Base-by-base conservation (phyloP, 2,329 filamentous ascomycete species). In the Huntiella omanensis region DNA sequence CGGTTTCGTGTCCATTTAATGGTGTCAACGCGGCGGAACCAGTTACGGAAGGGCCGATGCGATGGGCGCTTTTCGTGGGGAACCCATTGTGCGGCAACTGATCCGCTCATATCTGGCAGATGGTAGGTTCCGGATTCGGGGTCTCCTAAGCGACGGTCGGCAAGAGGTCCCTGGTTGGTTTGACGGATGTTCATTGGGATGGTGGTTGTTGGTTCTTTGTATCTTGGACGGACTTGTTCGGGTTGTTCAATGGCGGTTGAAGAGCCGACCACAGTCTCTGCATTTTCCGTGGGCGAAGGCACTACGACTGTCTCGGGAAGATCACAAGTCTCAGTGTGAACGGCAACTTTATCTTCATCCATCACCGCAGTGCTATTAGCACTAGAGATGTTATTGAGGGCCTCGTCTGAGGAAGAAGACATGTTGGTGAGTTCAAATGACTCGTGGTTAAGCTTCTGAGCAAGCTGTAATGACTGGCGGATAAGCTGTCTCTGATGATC, bases 21-120 rank as follows among this genome's bases (percentile, higher is more conserved):
- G 0, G 86, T 91, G 62, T 98, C 91, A 12, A 95, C 87, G 60
- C 93, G 91, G 58, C 85, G 79, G 53, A 86, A 83, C 53, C 87
- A 72, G 40, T 83, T 68, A 12, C 72, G 73, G 16, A 91, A 60
- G 4, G 71, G 64, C 0, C 68, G 58, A 58, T 94, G 86, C 1
- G 80, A 77, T 1, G 86, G 86, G 38, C 86, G 74, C 54, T 85
- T 71, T 60, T 83, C 80, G 7, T 68, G 64, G 12, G 76, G 69
- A 35, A 94, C 65, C 77, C 82, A 93, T 52, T 77, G 79, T 11
- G 77, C 75, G 10, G 83, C 82, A 34, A 84, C 65, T 48, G 64
- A 66, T 22, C 64, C 64, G 40, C 63, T 59, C 3, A 66, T 59
- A 32, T 43, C 40, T 10, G 40, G 15, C 1, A 43, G 32, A 15